Percentiles rank a stretch among this genome's conserved stretches.
phyloP scores from a whole-genome alignment of 2,329 filamentous ascomycete species.

The Fusarium humuli region DNA sequence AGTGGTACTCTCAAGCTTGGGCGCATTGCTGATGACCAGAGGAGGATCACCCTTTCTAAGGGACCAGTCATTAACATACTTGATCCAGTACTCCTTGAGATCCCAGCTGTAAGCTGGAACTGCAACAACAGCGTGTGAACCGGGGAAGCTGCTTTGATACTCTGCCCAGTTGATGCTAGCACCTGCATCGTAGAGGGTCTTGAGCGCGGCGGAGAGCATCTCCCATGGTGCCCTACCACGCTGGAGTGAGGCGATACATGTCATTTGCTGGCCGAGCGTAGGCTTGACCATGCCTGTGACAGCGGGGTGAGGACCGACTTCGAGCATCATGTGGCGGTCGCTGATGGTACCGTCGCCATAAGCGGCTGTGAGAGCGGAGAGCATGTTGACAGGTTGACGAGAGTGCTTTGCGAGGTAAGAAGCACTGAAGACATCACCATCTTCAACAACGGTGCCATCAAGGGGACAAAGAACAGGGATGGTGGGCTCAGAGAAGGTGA shows the following conservation, averaged over 20 bases:
- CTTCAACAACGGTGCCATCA: slow-evolving; percentile 22
- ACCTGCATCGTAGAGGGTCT: slow-evolving; percentile 26
- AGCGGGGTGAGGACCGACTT: slow-evolving; percentile 38
- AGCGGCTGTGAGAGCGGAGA: slow-evolving; percentile 10
- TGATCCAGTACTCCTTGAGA: slow-evolving; percentile 76
- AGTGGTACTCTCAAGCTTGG: slow-evolving; percentile 34
- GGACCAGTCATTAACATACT: slow-evolving; percentile 76
- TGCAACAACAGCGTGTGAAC: slow-evolving; percentile 58
- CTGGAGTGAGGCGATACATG: slow-evolving; percentile 28
- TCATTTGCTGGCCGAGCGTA: slow-evolving; percentile 24
- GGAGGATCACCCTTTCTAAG: slow-evolving; percentile 68
- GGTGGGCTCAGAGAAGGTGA: slow-evolving; percentile 4
- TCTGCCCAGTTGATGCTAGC: slow-evolving; percentile 39
- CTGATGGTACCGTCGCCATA: slow-evolving; percentile 9
- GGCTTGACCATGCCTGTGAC: slow-evolving; percentile 38
- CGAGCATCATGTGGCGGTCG: slow-evolving; percentile 25
- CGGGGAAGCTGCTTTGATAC: slow-evolving; percentile 46
- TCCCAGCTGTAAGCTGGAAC: slow-evolving; percentile 80
- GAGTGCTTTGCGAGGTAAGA: slow-evolving; percentile 32
- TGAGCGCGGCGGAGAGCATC: slow-evolving; percentile 14
- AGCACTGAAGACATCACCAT: slow-evolving; percentile 6
- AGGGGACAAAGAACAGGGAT: slow-evolving; percentile 32
- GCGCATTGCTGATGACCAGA: slow-evolving; percentile 19
- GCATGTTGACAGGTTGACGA: slow-evolving; percentile 35
- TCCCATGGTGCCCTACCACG: slow-evolving; percentile 26